These are phyloP conservation scores for Arabidopsis hybrid DNA, from an alignment of 441 rosid species.

Conservation along the genomic window DNA sequence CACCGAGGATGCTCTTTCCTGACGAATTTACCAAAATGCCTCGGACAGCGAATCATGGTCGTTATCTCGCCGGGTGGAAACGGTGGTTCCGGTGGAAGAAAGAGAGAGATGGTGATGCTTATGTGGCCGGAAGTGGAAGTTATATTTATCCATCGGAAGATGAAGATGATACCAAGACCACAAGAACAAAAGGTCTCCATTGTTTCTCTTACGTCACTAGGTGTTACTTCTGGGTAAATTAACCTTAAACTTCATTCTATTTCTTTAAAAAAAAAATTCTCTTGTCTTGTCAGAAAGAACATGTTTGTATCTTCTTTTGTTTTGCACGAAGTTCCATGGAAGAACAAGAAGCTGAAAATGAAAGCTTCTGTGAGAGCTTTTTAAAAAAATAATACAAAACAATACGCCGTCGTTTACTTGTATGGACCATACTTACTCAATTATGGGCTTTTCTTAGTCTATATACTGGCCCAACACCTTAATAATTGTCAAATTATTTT, in stretches of 20 bases:
- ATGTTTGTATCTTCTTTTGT: neutral
- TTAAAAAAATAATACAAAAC: too few species aligned
- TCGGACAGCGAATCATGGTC: constrained; percentile 29
- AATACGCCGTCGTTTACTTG: neutral
- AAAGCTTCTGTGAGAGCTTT: too few species aligned
- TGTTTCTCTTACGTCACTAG: constrained; percentile 37
- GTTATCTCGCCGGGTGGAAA: constrained; percentile 25
- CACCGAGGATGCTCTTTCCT: constrained; percentile 63
- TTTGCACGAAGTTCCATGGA: constrained; percentile 28
- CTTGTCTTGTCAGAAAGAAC: too few species aligned
- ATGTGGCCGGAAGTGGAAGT: constrained; percentile 46
- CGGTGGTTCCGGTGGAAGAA: constrained; percentile 56
- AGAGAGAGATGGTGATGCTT: constrained; percentile 41
- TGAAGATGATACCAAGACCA: constrained; percentile 39
- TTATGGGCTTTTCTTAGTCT: constrained; percentile 15
- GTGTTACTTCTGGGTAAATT: constrained; percentile 67
- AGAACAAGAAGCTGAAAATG: constrained; percentile 6
- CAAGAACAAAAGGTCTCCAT: constrained; percentile 46
- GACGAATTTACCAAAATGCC: constrained; percentile 48
- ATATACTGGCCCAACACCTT: neutral
- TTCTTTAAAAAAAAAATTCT: neutral
- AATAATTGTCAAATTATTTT: neutral
- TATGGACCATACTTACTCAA: neutral
- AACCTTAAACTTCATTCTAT: neutral
- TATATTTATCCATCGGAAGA: constrained; percentile 50